Base-by-base conservation (phyloP, 2,329 filamentous ascomycete genomes). In the Xylariales sp. region DNA sequence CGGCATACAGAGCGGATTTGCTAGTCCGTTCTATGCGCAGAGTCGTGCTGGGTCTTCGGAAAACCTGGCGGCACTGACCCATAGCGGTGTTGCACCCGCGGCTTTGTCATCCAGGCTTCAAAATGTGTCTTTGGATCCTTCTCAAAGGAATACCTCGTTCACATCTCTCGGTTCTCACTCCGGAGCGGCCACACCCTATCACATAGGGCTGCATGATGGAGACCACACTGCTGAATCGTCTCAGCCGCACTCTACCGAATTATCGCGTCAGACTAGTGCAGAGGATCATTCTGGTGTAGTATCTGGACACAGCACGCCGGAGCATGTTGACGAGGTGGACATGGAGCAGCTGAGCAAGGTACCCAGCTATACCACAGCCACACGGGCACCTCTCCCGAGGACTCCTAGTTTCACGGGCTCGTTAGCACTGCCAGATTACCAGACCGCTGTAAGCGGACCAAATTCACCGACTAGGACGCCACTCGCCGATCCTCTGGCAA, bases 31-130 rank as follows among this genome's bases (percentile, higher is more conserved):
- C 50, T 81, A 81, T 51, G 74, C 70, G 6, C 76, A 79, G 35
- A 83, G 86, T 38, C 81, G 88, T 40, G 77, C 83, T 32, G 83
- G 85, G 5, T 97, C 91, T 0, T 68, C 74, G 8, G 93, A 97
- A 52, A 91, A 96, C 54, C 69, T 97, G 17, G 69, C 77, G 33
- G 77, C 72, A 4, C 67, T 76, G 33, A 65, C 68, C 40, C 64
- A 65, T 33, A 56, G 56, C 24, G 60, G 59, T 6, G 61, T 71
- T 15, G 60, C 63, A 12, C 75, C 74, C n/a, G 74, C 71, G 21
- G 72, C 63, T 41, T 73, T 77, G 48, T 87, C 60, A 62, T 83
- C 61, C 62, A 82, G 61, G 38, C 70, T 95, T 42, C 87, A 91
- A 44, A 81, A 79, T 52, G 80, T 91, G 34, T 75, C 75, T 7